Evolutionary conservation across 1,139 yeast species (phyloP).

Genomic region (Scheffersomyces stambukii): DNA sequence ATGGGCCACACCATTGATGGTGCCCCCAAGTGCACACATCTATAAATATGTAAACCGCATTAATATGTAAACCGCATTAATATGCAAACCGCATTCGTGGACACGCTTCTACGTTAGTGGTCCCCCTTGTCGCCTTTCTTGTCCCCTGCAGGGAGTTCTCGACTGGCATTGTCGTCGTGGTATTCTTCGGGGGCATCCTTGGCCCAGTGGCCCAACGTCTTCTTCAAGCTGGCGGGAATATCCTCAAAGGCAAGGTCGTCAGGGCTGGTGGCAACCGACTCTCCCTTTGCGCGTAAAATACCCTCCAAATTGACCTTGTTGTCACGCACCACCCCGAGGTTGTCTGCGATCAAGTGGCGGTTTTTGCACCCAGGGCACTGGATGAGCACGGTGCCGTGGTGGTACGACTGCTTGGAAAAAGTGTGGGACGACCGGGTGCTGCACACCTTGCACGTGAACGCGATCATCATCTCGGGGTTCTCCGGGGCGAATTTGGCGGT

Average conservation of each 20-base stretch:
- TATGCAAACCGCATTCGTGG: no score
- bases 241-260: slow-evolving; percentile 69
- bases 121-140: no score
- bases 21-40: no score
- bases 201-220: slow-evolving; percentile 44
- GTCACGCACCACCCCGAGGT: slow-evolving; percentile 79
- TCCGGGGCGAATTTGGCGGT: slow-evolving; percentile 31
- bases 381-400: slow-evolving; percentile 79
- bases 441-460: slow-evolving; percentile 91
- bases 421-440: slow-evolving; percentile 78
- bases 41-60: no score
- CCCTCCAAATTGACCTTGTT: slow-evolving; percentile 72
- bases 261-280: slow-evolving; percentile 56
- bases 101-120: no score
- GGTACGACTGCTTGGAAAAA: slow-evolving; percentile 88
- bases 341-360: slow-evolving; percentile 91
- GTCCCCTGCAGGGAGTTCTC: slow-evolving; percentile 13
- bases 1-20: no score
- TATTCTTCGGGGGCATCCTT: slow-evolving; percentile 56
- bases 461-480: slow-evolving; percentile 54
- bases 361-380: slow-evolving; percentile 90
- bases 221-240: slow-evolving; percentile 61
- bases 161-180: slow-evolving; percentile 11
- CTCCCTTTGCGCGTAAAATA: slow-evolving; percentile 73
- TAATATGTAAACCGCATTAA: no score